Base-by-base conservation (phyloP, 108 stramenopile species). In the Parietichytrium sp. region DNA sequence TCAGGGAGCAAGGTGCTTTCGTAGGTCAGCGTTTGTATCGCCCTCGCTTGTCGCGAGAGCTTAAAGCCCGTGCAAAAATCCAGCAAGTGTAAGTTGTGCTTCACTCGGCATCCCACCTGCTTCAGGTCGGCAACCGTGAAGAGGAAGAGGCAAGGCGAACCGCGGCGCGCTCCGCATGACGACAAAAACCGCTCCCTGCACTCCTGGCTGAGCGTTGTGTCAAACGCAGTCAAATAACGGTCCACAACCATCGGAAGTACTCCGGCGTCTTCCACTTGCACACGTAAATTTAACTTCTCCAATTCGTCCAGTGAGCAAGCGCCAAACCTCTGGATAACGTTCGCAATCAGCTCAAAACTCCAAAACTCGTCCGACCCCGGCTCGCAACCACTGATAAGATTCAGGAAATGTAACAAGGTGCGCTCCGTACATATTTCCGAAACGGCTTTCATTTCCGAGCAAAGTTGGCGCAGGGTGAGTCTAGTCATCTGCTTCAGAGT, bases 401-500 rank as follows among this genome's bases (percentile, higher is more conserved):
- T 85, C 27, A 85, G 72, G 18, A 82, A 23, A 10, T 81, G 33
- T n/a, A 80, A 31, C 33, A 53, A 77, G 53, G 55, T 84, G 29
- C 29, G 84, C 83, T 13, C 8, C 10, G 38, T 72, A 1, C 80
- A 61, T n/a, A 38, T 80, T 55, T 27, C 84, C 80, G 38, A 83
- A 84, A 25, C 33, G 42, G 20, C 78, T 38, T 61, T 83, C 27
- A 54, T 61, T 80, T 12, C 25, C 49, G 16, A 29, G 83, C 29
- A 83, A 18, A 52, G 81, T 36, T 85, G n/a, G 29, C 88, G 81
- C 16, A 89, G 83, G 23, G 55, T 36, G 4, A 55, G 80, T 16
- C 87, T 83, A 6, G 86, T 81, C 10, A 86, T n/a, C 26, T 82
- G 82, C 81, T 88, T 89, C n/a, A 86, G 27, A n/a, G 87, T 54